Evolutionary conservation across 345 rosid species (phyloP).

Genomic region (Isatis tinctoria): DNA sequence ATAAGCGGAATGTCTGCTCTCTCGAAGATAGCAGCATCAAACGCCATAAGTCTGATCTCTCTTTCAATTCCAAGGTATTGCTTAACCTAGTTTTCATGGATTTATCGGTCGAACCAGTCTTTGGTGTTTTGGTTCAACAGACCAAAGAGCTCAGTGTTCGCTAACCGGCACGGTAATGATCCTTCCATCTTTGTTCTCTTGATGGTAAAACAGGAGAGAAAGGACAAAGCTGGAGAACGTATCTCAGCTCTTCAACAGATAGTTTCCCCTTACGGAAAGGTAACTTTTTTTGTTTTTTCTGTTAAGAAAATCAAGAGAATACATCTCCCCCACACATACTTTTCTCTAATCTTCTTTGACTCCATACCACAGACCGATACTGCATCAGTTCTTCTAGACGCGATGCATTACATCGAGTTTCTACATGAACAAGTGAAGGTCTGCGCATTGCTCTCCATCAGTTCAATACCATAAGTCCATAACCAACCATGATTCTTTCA

Average conservation of each 20-base stretch:
- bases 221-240: slow-evolving; percentile 86
- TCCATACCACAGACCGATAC: slow-evolving; percentile 74
- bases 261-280: slow-evolving; percentile 98
- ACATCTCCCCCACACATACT: background rate
- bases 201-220: slow-evolving; percentile 55
- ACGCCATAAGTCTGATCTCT: slow-evolving; percentile 69
- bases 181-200: slow-evolving; percentile 10
- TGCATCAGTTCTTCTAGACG: slow-evolving; percentile 86
- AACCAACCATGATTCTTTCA: background rate
- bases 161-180: background rate
- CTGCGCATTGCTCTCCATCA: slow-evolving; percentile 26
- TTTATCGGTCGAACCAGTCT: background rate
- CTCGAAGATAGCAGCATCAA: slow-evolving; percentile 56
- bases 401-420: slow-evolving; percentile 83
- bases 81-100: background rate
- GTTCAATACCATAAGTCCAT: background rate
- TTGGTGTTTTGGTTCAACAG: background rate
- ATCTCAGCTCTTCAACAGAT: slow-evolving; percentile 86
- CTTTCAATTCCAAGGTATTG: slow-evolving; percentile 71
- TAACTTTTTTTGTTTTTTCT: slow-evolving; percentile 26
- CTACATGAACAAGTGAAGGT: slow-evolving; percentile 99
- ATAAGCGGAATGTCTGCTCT: slow-evolving; percentile 67
- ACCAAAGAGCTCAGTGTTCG: background rate
- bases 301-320: background rate
- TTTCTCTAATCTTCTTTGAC: background rate